These are phyloP conservation scores for Byssothecium circinans DNA, from an alignment of 2,329 filamentous ascomycete genomes.

Conservation along the genomic window DNA sequence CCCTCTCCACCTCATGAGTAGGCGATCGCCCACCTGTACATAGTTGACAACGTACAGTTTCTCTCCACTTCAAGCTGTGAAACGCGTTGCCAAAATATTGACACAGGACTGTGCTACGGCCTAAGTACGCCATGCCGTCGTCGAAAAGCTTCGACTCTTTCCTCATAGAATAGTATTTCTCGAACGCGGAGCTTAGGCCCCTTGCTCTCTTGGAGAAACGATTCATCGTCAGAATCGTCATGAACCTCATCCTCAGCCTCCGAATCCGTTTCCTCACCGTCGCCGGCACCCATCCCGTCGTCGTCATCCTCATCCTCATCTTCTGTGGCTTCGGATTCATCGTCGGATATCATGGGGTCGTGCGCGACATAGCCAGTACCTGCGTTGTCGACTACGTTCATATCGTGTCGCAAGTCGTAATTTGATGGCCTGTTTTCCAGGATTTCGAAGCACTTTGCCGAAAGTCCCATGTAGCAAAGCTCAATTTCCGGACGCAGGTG, in stretches of 20 bases:
- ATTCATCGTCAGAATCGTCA: conserved; percentile 54
- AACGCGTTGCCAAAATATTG: background rate
- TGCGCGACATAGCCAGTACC: background rate
- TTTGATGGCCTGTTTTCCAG: conserved; percentile 63
- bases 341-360: conserved; percentile 33
- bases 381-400: conserved; percentile 31
- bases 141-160: conserved; percentile 75
- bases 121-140: conserved; percentile 60
- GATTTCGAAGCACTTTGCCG: conserved; percentile 80
- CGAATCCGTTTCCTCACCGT: conserved; percentile 41
- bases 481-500: conserved; percentile 74
- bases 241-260: conserved; percentile 42
- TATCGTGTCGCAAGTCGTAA: conserved; percentile 39
- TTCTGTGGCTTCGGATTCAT: conserved; percentile 46
- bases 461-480: conserved; percentile 75
- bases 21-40: too few relatives aligned
- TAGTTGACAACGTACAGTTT: too few relatives aligned
- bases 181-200: conserved; percentile 63
- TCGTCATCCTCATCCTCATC: conserved; percentile 52
- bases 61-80: background rate
- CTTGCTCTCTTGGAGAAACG: conserved; percentile 53
- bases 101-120: conserved; percentile 20
- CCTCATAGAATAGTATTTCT: conserved; percentile 83
- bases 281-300: conserved; percentile 54
- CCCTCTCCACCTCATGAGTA: background rate